These are phyloP conservation scores for Botryotinia globosa DNA, from an alignment of 2,329 filamentous ascomycete genomes.

Conservation along the genomic window DNA sequence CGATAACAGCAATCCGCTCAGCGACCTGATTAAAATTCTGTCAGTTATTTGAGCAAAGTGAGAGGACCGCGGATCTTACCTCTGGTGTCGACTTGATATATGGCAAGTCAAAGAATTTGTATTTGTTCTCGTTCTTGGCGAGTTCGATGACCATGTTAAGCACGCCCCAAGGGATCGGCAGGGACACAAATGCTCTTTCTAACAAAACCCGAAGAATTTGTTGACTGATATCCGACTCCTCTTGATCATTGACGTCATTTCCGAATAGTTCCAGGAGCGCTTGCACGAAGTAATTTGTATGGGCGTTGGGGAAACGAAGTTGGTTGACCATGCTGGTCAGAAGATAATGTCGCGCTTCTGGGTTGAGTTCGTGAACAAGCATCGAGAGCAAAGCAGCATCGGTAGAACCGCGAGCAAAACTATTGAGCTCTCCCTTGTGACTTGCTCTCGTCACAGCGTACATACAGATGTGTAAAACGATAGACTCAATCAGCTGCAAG, in stretches of 20 bases:
- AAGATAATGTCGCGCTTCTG: constrained; percentile 81
- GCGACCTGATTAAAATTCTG: constrained; percentile 28
- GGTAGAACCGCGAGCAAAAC: constrained; percentile 61
- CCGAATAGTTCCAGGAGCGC: constrained; percentile 82
- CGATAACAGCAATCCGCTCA: constrained; percentile 36
- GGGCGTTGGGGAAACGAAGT: constrained; percentile 81
- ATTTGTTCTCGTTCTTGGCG: constrained; percentile 77
- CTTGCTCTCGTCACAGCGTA: constrained; percentile 61
- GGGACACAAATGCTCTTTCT: constrained; percentile 82
- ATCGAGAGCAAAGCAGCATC: constrained; percentile 73
- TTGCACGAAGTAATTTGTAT: constrained; percentile 92
- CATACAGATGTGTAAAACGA: constrained; percentile 79
- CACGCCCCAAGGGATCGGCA: constrained; percentile 94
- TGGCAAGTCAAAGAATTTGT: constrained; percentile 87
- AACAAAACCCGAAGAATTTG: constrained; percentile 86
- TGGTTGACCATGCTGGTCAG: constrained; percentile 85
- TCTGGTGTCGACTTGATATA: constrained; percentile 90
- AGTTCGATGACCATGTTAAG: constrained; percentile 86
- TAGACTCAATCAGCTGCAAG: constrained; percentile 68
- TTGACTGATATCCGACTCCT: constrained; percentile 80
- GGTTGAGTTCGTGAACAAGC: constrained; percentile 69
- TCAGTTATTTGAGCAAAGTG: constrained; percentile 2
- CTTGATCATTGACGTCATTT: constrained; percentile 67
- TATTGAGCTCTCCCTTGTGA: constrained; percentile 56
- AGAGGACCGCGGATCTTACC: constrained; percentile 48